These are phyloP conservation scores for Carex arenaria DNA, from an alignment of 202 grass and related monocot species.

Conservation along the genomic window DNA sequence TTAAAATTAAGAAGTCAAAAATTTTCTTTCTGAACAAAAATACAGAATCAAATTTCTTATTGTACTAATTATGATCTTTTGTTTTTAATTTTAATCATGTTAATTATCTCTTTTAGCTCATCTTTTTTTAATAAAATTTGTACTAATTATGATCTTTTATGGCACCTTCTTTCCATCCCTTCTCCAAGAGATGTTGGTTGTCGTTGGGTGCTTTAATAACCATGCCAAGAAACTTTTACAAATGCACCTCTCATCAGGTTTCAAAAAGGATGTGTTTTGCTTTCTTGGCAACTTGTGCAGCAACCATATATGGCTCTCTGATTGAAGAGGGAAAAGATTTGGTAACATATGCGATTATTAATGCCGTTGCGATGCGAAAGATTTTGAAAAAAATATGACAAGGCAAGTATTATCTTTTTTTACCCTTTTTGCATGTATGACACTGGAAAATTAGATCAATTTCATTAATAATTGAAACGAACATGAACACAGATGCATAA, in stretches of 20 bases:
- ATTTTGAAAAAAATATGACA: constrained; percentile 92
- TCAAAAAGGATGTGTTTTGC: constrained; percentile 50
- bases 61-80: not conserved
- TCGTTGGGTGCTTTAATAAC: constrained; percentile 69
- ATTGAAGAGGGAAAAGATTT: constrained; percentile 75
- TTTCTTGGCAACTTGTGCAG: constrained; percentile 33
- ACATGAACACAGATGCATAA: constrained; percentile 53
- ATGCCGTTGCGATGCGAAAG: constrained; percentile 73
- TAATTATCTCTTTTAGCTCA: no score
- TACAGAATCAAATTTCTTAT: not conserved
- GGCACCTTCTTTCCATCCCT: constrained; percentile 79
- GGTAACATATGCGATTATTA: constrained; percentile 82
- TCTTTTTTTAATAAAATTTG: no score
- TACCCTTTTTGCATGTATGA: not conserved
- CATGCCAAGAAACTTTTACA: constrained; percentile 66
- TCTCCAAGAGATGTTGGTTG: constrained; percentile 64
- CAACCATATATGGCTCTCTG: constrained; percentile 43
- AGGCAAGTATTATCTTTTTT: constrained; percentile 27
- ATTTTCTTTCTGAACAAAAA: no score
- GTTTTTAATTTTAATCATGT: no score
- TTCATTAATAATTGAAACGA: not conserved
- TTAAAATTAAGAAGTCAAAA: no score
- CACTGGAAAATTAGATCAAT: not conserved
- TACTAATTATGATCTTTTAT: no score
- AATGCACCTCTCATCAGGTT: constrained; percentile 65